A percentile compares a stretch with the other conserved stretches of the same genome.
phyloP scores from a whole-genome alignment of 192 early-diverging fungal genomes.

The Entomortierella lignicola region DNA sequence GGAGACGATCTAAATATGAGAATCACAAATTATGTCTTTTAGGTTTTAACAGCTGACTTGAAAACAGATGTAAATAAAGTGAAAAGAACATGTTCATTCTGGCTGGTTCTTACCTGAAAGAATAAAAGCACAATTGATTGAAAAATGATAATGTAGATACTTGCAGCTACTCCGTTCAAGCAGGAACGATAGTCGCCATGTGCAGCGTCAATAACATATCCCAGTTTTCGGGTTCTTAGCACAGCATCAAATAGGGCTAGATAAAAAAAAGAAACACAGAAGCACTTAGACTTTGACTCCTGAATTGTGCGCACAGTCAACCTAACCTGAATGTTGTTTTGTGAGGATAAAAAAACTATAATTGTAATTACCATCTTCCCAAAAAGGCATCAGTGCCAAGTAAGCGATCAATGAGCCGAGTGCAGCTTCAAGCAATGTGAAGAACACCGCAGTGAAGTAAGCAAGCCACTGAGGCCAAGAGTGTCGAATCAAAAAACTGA shows the following conservation, averaged over 20 bases:
- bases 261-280: background rate
- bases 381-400: slow-evolving; percentile 65
- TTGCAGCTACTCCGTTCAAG: slow-evolving; percentile 28
- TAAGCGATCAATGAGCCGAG: slow-evolving; percentile 64
- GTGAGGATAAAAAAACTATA: no score
- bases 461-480: slow-evolving; percentile 67
- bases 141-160: slow-evolving; percentile 38
- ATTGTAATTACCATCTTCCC: slow-evolving; percentile 57
- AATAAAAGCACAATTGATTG: slow-evolving; percentile 43
- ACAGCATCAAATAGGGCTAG: slow-evolving; percentile 67
- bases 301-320: no score
- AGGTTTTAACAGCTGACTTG: no score
- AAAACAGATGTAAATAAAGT: no score
- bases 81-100: no score
- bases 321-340: no score
- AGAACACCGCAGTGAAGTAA: slow-evolving; percentile 60
- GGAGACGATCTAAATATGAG: slow-evolving; percentile 63
- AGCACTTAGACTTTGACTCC: background rate
- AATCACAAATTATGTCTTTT: no score
- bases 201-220: slow-evolving; percentile 55
- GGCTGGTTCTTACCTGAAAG: slow-evolving; percentile 25
- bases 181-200: slow-evolving; percentile 51
- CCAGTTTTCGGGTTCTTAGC: slow-evolving; percentile 56
- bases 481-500: slow-evolving; percentile 59
- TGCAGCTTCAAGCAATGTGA: slow-evolving; percentile 65